Base-by-base conservation (phyloP, 306 rosid genomes). In the Lotus japonicus region DNA sequence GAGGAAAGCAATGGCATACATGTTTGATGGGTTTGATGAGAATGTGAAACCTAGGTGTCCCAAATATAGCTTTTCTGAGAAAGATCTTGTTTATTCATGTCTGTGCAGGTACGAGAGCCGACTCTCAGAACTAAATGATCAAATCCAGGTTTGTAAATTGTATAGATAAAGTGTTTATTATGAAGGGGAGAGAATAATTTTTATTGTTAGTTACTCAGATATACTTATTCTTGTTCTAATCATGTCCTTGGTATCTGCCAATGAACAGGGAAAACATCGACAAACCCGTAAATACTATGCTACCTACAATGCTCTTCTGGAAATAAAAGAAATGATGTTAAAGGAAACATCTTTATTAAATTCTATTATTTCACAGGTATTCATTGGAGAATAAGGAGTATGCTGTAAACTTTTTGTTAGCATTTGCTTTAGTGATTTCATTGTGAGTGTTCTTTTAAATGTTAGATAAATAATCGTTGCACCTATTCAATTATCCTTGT, bases 311-410 rank as follows among this genome's bases (percentile, higher is more conserved):
- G 89, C 97, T 66, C 92, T 90, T 21, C 74, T 88, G 89, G 97
- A 94, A 84, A 94, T 85, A 33, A 94, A 94, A 80, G 97, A 88
- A 52, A 71, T 90, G 89, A 90, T 90, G 96, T 60, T 84, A 18
- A 94, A 90, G 84, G 97, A 94, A 84, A 83, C 82, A 57, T 94
- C 99, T 58, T 84, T 94, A 36, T 68, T 94, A 86, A 90, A 88
- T 82, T 94, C 99, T 2, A 80, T 90, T 73, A 85, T 80, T 82
- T 90, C 95, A 51, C 97, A 88, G 97, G 98, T 88, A 87, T 39
- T 38, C 38, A 49, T 76, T 44, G 56, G 55, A 53, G 58, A 71
- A 19, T 11, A 18, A 9, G 28, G 66, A 69, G 65, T 41, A 16
- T 53, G 58, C 49, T 64, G 21, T 69, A 19, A 38, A 58, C 5